phyloP scores from a whole-genome alignment of 2,329 filamentous ascomycete genomes.

The Niveomyces coronatus region DNA sequence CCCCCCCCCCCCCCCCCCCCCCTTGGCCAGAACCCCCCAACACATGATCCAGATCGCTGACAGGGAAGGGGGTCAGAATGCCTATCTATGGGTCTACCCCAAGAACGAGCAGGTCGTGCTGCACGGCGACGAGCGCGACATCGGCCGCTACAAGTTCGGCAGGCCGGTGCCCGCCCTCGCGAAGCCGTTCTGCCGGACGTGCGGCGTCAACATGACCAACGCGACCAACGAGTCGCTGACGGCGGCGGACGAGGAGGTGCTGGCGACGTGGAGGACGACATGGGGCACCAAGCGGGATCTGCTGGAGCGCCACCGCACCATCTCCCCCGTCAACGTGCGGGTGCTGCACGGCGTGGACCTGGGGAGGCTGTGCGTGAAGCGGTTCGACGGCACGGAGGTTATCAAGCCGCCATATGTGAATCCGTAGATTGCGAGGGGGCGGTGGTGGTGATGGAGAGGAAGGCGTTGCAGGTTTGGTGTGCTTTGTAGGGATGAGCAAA shows the following conservation, averaged over 20 bases:
- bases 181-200: conserved; percentile 40
- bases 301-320: conserved; percentile 6
- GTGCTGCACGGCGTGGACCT: conserved; percentile 29
- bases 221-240: conserved; percentile 17
- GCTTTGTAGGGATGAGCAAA: neutral
- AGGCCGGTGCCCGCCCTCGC: conserved; percentile 16
- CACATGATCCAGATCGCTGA: neutral
- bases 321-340: conserved; percentile 28
- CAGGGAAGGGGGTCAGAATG: too few species aligned
- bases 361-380: conserved; percentile 15
- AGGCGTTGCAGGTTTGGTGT: neutral
- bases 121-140: conserved; percentile 27
- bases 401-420: conserved; percentile 28
- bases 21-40: too few species aligned
- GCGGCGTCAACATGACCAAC: conserved; percentile 34
- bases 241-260: conserved; percentile 7
- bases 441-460: neutral
- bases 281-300: conserved; percentile 20
- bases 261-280: conserved; percentile 22
- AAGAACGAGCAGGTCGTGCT: conserved; percentile 28
- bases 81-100: conserved; percentile 35
- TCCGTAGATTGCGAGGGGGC: conserved; percentile 18
- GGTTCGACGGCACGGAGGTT: conserved; percentile 19
- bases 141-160: conserved; percentile 28
- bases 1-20: neutral